phyloP scores from a whole-genome alignment of 306 rosid species.

The Dalbergia oliveri region DNA sequence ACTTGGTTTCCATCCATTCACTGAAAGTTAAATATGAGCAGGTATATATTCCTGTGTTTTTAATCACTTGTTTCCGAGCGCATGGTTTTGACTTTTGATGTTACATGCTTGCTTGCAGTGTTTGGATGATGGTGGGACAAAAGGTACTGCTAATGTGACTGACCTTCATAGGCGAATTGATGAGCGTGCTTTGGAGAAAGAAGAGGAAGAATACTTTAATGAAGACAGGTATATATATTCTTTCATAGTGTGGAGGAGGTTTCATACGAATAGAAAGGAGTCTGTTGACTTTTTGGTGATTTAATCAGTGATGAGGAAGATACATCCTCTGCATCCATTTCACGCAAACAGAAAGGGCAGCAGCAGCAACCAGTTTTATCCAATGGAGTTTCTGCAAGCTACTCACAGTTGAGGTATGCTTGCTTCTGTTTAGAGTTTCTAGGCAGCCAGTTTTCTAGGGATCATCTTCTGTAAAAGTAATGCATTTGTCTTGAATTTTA shows the following conservation, averaged over 20 bases:
- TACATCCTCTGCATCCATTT: slow-evolving; percentile 76
- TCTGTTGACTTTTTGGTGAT: slow-evolving; percentile 38
- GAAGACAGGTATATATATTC: slow-evolving; percentile 76
- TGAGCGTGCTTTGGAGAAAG: slow-evolving; percentile 93
- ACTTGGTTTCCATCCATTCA: slow-evolving; percentile 70
- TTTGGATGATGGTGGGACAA: slow-evolving; percentile 72
- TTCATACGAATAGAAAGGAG: slow-evolving; percentile 29
- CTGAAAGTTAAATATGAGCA: slow-evolving; percentile 94
- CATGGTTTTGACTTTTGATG: slow-evolving; percentile 33
- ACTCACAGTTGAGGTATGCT: slow-evolving; percentile 64
- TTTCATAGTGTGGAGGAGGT: slow-evolving; percentile 4
- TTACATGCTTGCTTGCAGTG: slow-evolving; percentile 64
- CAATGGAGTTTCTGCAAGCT: slow-evolving; percentile 75
- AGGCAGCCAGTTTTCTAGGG: slow-evolving; percentile 4
- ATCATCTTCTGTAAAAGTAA: neutral
- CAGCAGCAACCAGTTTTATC: slow-evolving; percentile 58
- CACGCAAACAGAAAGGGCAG: slow-evolving; percentile 58
- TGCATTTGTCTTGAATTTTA: slow-evolving; percentile 41
- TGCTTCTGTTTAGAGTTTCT: slow-evolving; percentile 19
- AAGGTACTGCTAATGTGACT: slow-evolving; percentile 57
- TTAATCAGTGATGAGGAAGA: slow-evolving; percentile 91
- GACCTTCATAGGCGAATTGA: slow-evolving; percentile 81
- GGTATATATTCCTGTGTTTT: slow-evolving; percentile 63
- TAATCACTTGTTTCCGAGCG: slow-evolving; percentile 17
- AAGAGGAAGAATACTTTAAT: slow-evolving; percentile 91